Evolutionary conservation across 495 filamentous ascomycete species (phyloP).

Genomic region (Neurospora africana): DNA sequence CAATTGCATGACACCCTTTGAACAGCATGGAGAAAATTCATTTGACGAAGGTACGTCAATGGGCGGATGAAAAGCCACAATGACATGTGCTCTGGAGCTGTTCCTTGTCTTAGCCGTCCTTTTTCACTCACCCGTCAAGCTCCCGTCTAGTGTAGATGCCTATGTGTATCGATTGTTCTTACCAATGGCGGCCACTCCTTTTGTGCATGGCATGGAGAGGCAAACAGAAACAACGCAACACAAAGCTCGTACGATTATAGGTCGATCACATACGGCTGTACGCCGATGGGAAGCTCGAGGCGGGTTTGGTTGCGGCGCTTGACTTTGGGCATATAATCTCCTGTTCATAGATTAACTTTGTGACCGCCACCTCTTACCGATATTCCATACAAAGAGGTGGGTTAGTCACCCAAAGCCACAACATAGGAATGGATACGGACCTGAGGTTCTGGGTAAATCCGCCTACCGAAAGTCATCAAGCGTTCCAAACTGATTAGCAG

Average conservation of each 20-base stretch:
- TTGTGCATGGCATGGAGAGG: neutral
- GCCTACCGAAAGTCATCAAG: neutral
- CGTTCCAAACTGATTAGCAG: neutral
- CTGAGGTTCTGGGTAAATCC: neutral
- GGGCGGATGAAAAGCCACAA: too few species aligned
- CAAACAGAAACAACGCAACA: neutral
- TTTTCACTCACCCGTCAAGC: neutral
- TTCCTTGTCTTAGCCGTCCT: neutral
- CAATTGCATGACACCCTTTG: too few species aligned
- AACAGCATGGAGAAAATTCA: too few species aligned
- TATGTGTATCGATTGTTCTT: neutral
- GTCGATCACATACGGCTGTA: neutral
- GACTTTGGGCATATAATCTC: neutral
- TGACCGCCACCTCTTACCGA: too few species aligned
- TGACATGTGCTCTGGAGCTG: neutral
- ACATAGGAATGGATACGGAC: neutral
- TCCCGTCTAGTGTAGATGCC: too few species aligned
- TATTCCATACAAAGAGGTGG: neutral
- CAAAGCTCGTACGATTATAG: neutral
- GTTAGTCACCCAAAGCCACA: neutral
- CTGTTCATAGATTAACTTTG: neutral
- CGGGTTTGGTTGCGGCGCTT: neutral
- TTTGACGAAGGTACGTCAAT: too few species aligned
- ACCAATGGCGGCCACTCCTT: neutral
- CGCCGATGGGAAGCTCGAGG: neutral